Conservation (phyloP, 2,329 filamentous ascomycete species). For the Arthrobotrys iridis region DNA sequence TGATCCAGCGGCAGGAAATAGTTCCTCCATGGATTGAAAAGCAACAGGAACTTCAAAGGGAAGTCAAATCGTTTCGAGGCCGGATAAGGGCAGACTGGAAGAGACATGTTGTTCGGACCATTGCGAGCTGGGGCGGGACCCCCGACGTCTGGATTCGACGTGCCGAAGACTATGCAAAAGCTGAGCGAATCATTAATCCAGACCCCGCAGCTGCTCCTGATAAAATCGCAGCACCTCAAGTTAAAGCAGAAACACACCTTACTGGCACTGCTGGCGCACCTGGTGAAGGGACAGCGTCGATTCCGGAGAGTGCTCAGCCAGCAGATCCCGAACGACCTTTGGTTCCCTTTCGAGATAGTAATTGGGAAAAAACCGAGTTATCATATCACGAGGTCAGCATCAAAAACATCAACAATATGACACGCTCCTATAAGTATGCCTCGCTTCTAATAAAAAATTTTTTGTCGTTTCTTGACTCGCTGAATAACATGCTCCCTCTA, state of each 20-base stretch:
- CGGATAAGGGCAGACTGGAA: constrained; percentile 85
- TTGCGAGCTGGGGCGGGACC: constrained; percentile 79
- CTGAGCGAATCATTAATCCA: constrained; percentile 75
- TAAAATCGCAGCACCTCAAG: constrained; percentile 22
- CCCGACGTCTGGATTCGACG: constrained; percentile 76
- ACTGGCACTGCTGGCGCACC: no score
- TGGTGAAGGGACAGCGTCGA: neutral
- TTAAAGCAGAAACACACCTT: constrained; percentile 5
- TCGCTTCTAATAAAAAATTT: neutral
- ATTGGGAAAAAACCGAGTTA: constrained; percentile 77
- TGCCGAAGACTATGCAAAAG: constrained; percentile 78
- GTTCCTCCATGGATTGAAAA: constrained; percentile 99
- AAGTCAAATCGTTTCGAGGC: constrained; percentile 75
- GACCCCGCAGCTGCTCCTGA: constrained; percentile 65
- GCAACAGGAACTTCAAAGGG: constrained; percentile 84
- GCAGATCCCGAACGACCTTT: constrained; percentile 53
- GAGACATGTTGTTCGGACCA: constrained; percentile 80
- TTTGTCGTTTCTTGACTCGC: neutral
- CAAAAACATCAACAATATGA: constrained; percentile 78
- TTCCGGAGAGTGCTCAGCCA: constrained; percentile 3
- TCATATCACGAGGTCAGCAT: constrained; percentile 81
- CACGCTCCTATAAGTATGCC: constrained; percentile 79
- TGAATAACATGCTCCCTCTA: neutral
- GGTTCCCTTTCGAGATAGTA: constrained; percentile 78
- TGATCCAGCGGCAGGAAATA: constrained; percentile 94